Base-by-base conservation (phyloP, 129 eudicot species). In the Lonicera japonica region DNA sequence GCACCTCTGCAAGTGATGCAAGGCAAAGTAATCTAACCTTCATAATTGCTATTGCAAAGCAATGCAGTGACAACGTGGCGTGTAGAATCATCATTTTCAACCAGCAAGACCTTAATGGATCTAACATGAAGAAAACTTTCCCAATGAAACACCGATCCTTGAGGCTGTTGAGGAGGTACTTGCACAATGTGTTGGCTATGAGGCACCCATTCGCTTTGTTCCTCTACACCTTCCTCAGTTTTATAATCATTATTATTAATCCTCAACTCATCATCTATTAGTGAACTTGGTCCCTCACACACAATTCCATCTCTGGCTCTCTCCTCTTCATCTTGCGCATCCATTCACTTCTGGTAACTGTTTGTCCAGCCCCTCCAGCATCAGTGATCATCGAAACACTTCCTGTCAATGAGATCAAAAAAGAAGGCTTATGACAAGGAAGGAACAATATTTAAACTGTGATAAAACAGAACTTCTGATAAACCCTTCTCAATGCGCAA, bases 41-140 rank as follows among this genome's bases (percentile, higher is more conserved):
- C 96, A 63, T 85, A 89, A 58, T 77, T 85, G 68, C 89, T 83
- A 74, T 85, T 89, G 41, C 87, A 80, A 60, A 89, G 96, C 75
- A 89, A 74, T 54, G 96, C 96, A 66, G 96, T 68, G 71, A 89
- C 87, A 29, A 89, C 64, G 8, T 89, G 95, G 45, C 96, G 81
- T 21, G 96, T 89, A 65, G 81, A 82, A 60, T 89, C 96, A 65
- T 89, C 96, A 71, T 89, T 73, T 73, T 89, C 96, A 53, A 89
- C 96, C 65, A 89, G 71, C 81, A 89, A 73, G 66, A 89, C 96
- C 59, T 77, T 81, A 75, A 89, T 77, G 67, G 96, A 68, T 73
- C 81, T 79, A 56, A 85, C 77, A 71, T 89, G 85, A 48, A 89
- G 86, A 82, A 89, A 85, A 70, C 67, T 79, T 73, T 85, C 83